Base-by-base conservation (phyloP, 2,329 filamentous ascomycete species). In the Pseudocercospora crystallina region DNA sequence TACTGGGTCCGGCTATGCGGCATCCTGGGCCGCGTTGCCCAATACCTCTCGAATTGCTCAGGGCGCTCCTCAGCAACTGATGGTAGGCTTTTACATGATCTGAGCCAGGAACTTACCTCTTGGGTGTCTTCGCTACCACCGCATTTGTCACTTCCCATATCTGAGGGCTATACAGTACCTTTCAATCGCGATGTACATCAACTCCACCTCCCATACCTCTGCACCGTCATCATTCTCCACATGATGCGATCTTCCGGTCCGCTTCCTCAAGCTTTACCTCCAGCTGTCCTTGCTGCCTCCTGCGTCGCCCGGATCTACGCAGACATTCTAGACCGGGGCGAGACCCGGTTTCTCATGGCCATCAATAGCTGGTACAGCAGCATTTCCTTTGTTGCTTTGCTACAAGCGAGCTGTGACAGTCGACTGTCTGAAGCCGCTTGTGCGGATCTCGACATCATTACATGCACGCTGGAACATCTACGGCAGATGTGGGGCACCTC, bases 301-400 rank as follows among this genome's bases (percentile, higher is more conserved):
- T 47, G 44, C 44, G 17, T 47, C 13, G 44, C 44, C 9, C 44
- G 44, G 2, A 40, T 47, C 7, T 47, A 39, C 36, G 15, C 20
- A n/a, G 44, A 38, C 13, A 40, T 47, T n/a, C 36, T 47, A 10
- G 44, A 35, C 5, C 26, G 36, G 13, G 44, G 44, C 20, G 44
- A 47, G 9, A 47, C 44, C 5, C 44, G 44, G 3, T 47, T 47
- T 14, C 34, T 47, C 11, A 47, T 47, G 44, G 17, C 44, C 2
- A 47, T 47, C 5, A 47, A 35, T 2, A 47, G 44, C 36, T 47
- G 44, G 44, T 47, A 47, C 12, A 39, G 44, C n/a, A 36, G 44
- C 9, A 30, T 47, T 12, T 40, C 44, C 2, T 47, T 39, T 26
- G 32, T 47, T 11, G 36, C 44, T 10, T 15, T 47, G 1, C 36